These are phyloP conservation scores for Citrullus colocynthis DNA, from an alignment of 306 rosid genomes.

Conservation along the genomic window DNA sequence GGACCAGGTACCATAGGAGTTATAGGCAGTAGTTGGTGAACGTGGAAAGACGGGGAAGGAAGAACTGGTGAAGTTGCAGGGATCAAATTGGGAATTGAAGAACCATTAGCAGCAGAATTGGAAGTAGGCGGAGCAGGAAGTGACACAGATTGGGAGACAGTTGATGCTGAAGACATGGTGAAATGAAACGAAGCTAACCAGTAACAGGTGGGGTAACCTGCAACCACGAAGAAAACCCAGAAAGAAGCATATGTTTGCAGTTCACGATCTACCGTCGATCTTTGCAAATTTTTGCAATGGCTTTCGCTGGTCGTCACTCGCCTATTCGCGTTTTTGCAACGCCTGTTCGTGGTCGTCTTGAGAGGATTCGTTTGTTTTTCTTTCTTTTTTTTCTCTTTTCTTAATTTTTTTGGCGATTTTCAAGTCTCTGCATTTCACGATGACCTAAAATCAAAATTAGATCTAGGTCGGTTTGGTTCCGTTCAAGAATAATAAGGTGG, in stretches of 20 bases:
- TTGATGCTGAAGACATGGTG: conserved; percentile 27
- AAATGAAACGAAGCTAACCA: conserved; percentile 28
- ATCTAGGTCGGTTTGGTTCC: too few relatives aligned
- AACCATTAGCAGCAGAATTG: conserved; percentile 19
- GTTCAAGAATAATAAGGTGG: too few relatives aligned
- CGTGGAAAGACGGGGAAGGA: conserved; percentile 28
- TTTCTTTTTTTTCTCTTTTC: too few relatives aligned
- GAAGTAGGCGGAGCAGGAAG: conserved; percentile 28
- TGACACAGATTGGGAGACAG: conserved; percentile 27
- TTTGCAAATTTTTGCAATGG: too few relatives aligned
- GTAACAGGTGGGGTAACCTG: conserved; percentile 31
- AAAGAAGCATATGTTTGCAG: background rate
- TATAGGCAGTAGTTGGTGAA: conserved; percentile 33
- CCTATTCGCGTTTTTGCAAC: too few relatives aligned
- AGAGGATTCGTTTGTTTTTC: too few relatives aligned
- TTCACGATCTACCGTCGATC: too few relatives aligned
- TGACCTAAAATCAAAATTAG: too few relatives aligned
- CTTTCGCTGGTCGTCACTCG: too few relatives aligned
- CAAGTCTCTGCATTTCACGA: too few relatives aligned
- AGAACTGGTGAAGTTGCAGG: conserved; percentile 43
- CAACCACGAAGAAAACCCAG: conserved; percentile 14
- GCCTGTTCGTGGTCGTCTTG: too few relatives aligned
- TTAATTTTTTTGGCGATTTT: too few relatives aligned
- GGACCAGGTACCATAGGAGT: conserved; percentile 55
- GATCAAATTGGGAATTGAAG: conserved; percentile 35